A percentile compares a stretch with the other conserved stretches of the same genome.
Conservation (phyloP, 179 eudicot species). For the Actinidia arguta region DNA sequence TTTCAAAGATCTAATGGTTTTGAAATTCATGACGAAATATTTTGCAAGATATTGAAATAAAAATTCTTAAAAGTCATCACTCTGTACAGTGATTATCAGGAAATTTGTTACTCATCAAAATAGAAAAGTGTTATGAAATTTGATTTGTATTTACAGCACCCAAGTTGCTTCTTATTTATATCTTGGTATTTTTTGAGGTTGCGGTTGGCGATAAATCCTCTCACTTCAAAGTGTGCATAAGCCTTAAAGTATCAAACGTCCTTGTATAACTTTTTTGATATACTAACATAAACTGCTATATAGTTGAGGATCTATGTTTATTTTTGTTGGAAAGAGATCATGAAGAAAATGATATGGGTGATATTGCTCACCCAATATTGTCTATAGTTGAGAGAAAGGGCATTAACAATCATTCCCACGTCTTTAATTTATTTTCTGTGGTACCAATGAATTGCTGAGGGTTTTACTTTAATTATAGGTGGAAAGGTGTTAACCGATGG, state of each 20-base stretch:
- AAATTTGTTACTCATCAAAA: no score
- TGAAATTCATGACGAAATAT: not conserved
- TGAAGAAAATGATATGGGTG: not conserved
- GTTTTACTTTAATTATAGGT: slow-evolving; percentile 41
- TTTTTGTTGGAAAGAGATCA: not conserved
- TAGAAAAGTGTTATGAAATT: no score
- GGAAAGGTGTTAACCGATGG: slow-evolving; percentile 66
- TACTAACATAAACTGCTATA: not conserved
- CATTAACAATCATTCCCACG: no score
- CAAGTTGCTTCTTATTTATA: not conserved
- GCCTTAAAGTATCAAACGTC: no score
- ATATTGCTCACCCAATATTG: not conserved
- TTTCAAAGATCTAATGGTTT: not conserved
- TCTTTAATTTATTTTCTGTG: not conserved
- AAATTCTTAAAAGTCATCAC: not conserved
- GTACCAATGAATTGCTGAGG: not conserved
- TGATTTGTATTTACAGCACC: not conserved
- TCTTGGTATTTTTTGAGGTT: not conserved
- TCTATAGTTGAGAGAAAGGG: not conserved
- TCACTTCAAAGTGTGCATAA: not conserved
- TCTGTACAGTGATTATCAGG: not conserved
- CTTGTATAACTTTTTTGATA: not conserved
- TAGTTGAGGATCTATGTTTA: not conserved
- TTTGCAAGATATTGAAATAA: not conserved
- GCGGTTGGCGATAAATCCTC: no score